A percentile compares a stretch with the other conserved stretches of the same genome.
phyloP scores from a whole-genome alignment of 1,139 yeast genomes.

The Blastobotrys apis region DNA sequence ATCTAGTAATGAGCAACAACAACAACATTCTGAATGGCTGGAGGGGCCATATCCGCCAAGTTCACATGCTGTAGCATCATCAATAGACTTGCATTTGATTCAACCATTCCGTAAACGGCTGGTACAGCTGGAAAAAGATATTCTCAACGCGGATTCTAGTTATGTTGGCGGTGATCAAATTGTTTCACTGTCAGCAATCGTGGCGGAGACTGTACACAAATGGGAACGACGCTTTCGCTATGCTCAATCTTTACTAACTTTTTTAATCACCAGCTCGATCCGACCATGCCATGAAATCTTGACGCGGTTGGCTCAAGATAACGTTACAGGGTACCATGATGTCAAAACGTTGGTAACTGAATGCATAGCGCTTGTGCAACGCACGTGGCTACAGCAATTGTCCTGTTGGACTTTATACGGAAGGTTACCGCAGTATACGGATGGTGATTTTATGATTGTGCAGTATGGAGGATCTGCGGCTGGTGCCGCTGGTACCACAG shows the following conservation, averaged over 20 bases:
- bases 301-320: constrained; percentile 18
- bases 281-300: constrained; percentile 20
- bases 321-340: constrained; percentile 23
- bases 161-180: constrained; percentile 27
- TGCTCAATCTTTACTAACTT: constrained; percentile 17
- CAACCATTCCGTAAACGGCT: constrained; percentile 18
- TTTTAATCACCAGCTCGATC: constrained; percentile 10
- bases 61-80: constrained; percentile 23
- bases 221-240: constrained; percentile 26
- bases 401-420: constrained; percentile 31
- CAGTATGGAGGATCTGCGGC: background rate
- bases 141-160: constrained; percentile 22
- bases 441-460: constrained; percentile 21
- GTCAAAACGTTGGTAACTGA: constrained; percentile 19
- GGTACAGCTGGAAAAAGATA: constrained; percentile 21
- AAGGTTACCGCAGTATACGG: constrained; percentile 18
- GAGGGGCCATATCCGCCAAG: constrained; percentile 22
- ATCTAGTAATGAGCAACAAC: constrained; percentile 10
- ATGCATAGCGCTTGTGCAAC: constrained; percentile 24
- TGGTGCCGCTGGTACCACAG: background rate
- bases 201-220: constrained; percentile 19
- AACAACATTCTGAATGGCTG: constrained; percentile 7
- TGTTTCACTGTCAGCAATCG: constrained; percentile 23
- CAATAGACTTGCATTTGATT: constrained; percentile 18
- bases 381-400: constrained; percentile 26